Evolutionary conservation across 2,329 filamentous ascomycete species (phyloP), one percentile per base, ranked within the genome.

Genomic region (Fusarium piperis): DNA sequence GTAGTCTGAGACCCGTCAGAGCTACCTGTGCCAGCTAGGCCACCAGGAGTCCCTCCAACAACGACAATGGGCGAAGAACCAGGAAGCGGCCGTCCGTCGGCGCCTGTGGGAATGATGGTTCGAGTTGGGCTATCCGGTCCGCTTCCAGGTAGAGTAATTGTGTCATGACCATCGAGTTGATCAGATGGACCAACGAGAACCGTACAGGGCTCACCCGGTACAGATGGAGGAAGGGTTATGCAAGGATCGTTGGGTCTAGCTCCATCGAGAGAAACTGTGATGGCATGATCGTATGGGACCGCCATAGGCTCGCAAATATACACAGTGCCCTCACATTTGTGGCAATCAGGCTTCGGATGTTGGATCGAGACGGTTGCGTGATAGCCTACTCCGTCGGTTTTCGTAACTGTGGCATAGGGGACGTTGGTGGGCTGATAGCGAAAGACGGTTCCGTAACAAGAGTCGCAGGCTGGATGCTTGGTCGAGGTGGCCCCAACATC

Each of bases 391-490:
- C 62, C 63, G 32, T 62, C 56, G 7, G 72, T 73, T 1, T 18
- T 48, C 10, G 72, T 78, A 18, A 72, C n/a, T 13, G 76, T 78
- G 15, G 72, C 72, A 46, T 67, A 77, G 7, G 69, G 67, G 9
- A 70, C 64, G 15, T 73, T 64, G 10, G 76, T 78, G 12, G 75
- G 69, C 48, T 78, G 59, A 39, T 74, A 78, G 64, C 65, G 51
- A 51, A 74, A 73, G 55, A 78, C 70, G 26, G 76, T 78, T 32
- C 74, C 74, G 20, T 53, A 46, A 39, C 75, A 77, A 18, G 48
- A 72, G 20, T 72, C 68, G 33, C 74, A 77, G 6, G 56, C 57
- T 1, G 75, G 74, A 2, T 65, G 46, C 23, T 71, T 70, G 39
- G 73, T 76, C 9, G 67, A 73, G 15, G 69, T 74, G 30, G 53